These are phyloP conservation scores for Apodospora peruviana DNA, from an alignment of 495 filamentous ascomycete genomes.

Conservation along the genomic window DNA sequence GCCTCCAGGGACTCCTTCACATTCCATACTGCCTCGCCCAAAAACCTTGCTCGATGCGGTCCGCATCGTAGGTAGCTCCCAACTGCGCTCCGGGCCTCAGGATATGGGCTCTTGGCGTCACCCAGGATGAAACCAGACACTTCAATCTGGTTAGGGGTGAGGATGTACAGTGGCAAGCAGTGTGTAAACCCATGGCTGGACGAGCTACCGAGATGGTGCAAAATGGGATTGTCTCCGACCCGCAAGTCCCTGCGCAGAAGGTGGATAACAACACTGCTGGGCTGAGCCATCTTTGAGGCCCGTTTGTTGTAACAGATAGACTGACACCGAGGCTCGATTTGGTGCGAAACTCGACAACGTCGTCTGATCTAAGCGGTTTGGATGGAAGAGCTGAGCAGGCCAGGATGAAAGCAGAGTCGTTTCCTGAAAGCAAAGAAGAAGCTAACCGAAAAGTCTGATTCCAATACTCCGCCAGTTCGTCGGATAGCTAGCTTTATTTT, in stretches of 20 bases:
- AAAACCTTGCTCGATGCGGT: slow-evolving; percentile 59
- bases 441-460: too few relatives aligned
- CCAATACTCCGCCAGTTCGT: too few relatives aligned
- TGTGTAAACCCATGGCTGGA: slow-evolving; percentile 54
- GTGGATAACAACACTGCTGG: slow-evolving; percentile 52
- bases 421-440: too few relatives aligned
- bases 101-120: slow-evolving; percentile 45
- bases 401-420: too few relatives aligned
- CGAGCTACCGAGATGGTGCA: slow-evolving; percentile 45
- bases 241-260: slow-evolving; percentile 63
- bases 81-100: slow-evolving; percentile 49
- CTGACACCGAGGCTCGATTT: too few relatives aligned
- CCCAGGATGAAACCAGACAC: slow-evolving; percentile 59
- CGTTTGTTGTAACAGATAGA: too few relatives aligned
- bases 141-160: slow-evolving; percentile 61
- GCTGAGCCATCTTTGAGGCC: too few relatives aligned
- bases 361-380: too few relatives aligned
- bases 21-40: slow-evolving; percentile 64
- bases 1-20: slow-evolving; percentile 51
- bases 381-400: too few relatives aligned
- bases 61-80: slow-evolving; percentile 64
- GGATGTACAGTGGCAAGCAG: slow-evolving; percentile 60
- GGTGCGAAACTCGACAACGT: too few relatives aligned
- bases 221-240: slow-evolving; percentile 60
- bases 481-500: too few relatives aligned